Base-by-base conservation (phyloP, 495 filamentous ascomycete species). In the Aspergillus asperescens region DNA sequence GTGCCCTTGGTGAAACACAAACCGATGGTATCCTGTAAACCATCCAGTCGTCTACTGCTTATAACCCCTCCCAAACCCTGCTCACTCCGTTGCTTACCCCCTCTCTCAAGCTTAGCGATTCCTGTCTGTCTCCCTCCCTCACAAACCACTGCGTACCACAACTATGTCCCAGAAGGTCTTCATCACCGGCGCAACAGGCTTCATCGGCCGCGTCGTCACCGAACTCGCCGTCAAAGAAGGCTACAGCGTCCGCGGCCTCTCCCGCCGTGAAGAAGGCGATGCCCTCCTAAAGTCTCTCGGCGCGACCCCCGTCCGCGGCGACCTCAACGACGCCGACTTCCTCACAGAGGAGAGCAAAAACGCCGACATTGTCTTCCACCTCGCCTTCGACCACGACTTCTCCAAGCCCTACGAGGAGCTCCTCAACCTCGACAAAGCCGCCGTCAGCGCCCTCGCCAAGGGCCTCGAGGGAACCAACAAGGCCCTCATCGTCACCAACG, bases 151-250 rank as follows among this genome's bases (percentile, higher is more conserved):
- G n/a, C n/a, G n/a, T n/a, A n/a, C n/a, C n/a, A n/a, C n/a, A n/a
- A 49, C 25, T 13, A 57, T 49, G 45, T 38, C 50, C 15, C 35
- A 56, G 35, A 60, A 49, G 20, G 29, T 77, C 57, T 78, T 80
- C 50, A 63, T 79, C 35, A 79, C 77, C 18, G 75, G 76, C 35
- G 67, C 72, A 7, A 66, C 70, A 34, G 75, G 75, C 62, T 75
- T 67, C 47, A 65, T 79, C 45, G 77, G 77, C 56, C 46, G 55
- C 23, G 68, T 68, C 6, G 64, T 77, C 10, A 63, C 71, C 22
- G 51, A 71, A 32, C 63, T 77, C 34, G 65, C 77, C 29, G 60
- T 78, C 31, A 27, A 48, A 5, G 49, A 56, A 19, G 72, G 73
- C 16, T 73, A 78, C 55, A 50, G 19, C 1, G 73, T 80, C 12